Percentiles rank a stretch among this genome's conserved stretches.
These are phyloP conservation scores for Fraxinus albicans DNA, from an alignment of 305 asterid genomes.

Conservation along the genomic window DNA sequence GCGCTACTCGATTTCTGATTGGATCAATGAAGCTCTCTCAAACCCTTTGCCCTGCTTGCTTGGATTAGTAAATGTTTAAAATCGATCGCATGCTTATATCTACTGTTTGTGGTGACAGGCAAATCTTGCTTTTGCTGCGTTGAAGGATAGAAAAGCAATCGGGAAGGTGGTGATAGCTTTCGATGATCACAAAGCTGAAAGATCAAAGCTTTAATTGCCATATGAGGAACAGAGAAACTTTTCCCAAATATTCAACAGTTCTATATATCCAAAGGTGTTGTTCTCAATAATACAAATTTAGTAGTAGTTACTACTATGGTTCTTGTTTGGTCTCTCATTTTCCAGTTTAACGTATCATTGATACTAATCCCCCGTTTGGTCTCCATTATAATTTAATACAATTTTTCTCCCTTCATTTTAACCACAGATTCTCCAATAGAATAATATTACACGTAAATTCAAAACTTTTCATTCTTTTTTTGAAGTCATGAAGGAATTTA, in stretches of 20 bases:
- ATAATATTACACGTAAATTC: too few relatives aligned
- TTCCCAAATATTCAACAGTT: background rate
- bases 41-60: background rate
- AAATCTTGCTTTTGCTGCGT: slow-evolving; percentile 74
- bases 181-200: slow-evolving; percentile 39
- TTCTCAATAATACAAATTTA: background rate
- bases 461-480: too few relatives aligned
- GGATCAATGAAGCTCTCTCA: background rate
- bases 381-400: too few relatives aligned
- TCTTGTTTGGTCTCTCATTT: background rate
- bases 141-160: slow-evolving; percentile 80
- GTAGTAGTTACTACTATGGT: background rate
- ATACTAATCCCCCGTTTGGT: too few relatives aligned
- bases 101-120: slow-evolving; percentile 45
- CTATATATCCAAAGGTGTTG: background rate
- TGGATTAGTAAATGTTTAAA: background rate
- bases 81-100: slow-evolving; percentile 5
- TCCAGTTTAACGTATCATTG: background rate
- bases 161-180: slow-evolving; percentile 87
- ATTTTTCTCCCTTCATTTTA: too few relatives aligned
- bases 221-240: background rate
- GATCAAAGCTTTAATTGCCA: slow-evolving; percentile 53
- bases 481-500: too few relatives aligned
- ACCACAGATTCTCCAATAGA: too few relatives aligned
- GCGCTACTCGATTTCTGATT: background rate